A percentile compares a stretch with the other conserved stretches of the same genome.
Conservation (phyloP, 2,329 filamentous ascomycete genomes). For the Fusarium begoniae region DNA sequence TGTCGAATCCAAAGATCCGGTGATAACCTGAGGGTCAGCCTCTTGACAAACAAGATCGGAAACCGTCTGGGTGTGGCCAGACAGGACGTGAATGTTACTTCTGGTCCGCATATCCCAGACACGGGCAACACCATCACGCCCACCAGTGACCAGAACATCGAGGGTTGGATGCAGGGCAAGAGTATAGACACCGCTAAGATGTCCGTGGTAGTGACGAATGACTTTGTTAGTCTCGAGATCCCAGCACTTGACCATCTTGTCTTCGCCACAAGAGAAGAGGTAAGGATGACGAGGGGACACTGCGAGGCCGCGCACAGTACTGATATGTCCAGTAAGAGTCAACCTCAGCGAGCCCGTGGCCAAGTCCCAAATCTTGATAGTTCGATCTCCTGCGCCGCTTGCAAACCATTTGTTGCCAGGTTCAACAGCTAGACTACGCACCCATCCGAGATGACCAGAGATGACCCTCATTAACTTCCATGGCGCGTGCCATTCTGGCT, state of each 20-base stretch:
- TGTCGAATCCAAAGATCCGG: conserved; percentile 89
- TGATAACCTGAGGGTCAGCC: conserved; percentile 95
- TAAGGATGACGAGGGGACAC: conserved; percentile 95
- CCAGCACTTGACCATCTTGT: conserved; percentile 99
- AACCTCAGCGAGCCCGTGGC: conserved; percentile 85
- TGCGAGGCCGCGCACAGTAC: conserved; percentile 88
- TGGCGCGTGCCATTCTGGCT: conserved; percentile 95
- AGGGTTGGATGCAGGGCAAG: conserved; percentile 92
- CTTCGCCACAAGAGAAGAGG: conserved; percentile 96
- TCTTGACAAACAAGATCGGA: conserved; percentile 92
- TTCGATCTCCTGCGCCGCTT: conserved; percentile 92
- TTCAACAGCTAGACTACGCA: conserved; percentile 87
- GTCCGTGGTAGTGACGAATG: conserved; percentile 96
- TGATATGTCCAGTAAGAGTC: conserved; percentile 93
- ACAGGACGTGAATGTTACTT: conserved; percentile 92
- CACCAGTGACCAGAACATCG: conserved; percentile 93
- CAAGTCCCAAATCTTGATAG: conserved; percentile 98
- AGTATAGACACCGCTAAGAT: conserved; percentile 95
- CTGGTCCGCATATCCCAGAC: conserved; percentile 99
- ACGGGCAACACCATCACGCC: conserved; percentile 90
- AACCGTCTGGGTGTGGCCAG: conserved; percentile 90
- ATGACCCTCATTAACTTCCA: conserved; percentile 99
- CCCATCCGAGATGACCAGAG: conserved; percentile 96
- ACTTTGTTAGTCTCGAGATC: conserved; percentile 99
- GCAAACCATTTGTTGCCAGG: conserved; percentile 98